phyloP scores from a whole-genome alignment of 2,329 filamentous ascomycete genomes.

The Truncatella angustata region DNA sequence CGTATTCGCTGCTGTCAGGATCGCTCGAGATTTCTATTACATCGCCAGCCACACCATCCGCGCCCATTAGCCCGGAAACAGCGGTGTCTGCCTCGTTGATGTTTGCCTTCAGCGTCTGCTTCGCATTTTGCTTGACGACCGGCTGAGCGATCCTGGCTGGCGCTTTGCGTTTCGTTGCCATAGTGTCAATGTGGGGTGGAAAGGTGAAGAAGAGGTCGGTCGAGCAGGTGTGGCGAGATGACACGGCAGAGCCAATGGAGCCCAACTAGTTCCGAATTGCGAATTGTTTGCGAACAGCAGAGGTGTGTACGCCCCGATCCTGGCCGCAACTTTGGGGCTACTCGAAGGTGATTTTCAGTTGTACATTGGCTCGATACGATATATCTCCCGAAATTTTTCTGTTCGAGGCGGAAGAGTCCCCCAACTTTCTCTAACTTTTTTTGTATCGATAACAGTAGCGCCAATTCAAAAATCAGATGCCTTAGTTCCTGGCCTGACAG shows the following conservation, averaged over 20 bases:
- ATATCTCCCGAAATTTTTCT: constrained; percentile 3
- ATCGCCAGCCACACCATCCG: constrained; percentile 29
- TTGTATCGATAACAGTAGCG: constrained; percentile 5
- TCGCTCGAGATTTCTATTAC: constrained; percentile 60
- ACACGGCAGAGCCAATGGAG: too few relatives aligned
- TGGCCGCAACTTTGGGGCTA: too few relatives aligned
- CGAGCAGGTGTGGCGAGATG: too few relatives aligned
- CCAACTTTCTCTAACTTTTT: constrained; percentile 4
- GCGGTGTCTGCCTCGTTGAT: constrained; percentile 59
- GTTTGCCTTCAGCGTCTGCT: constrained; percentile 44
- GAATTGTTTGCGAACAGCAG: too few relatives aligned
- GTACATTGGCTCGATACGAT: too few relatives aligned
- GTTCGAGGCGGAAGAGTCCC: background rate
- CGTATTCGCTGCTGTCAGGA: constrained; percentile 44
- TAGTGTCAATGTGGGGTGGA: constrained; percentile 24
- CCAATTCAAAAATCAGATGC: too few relatives aligned
- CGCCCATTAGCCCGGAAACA: constrained; percentile 42
- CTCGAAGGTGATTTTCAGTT: too few relatives aligned
- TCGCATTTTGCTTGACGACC: constrained; percentile 51
- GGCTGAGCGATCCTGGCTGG: constrained; percentile 57
- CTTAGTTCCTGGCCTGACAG: too few relatives aligned
- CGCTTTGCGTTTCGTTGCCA: constrained; percentile 63
- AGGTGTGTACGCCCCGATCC: too few relatives aligned
- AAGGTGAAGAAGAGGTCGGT: background rate
- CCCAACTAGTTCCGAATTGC: too few relatives aligned